These are phyloP conservation scores for Alternaria sp. DNA, from an alignment of 2,329 filamentous ascomycete species.

Conservation along the genomic window DNA sequence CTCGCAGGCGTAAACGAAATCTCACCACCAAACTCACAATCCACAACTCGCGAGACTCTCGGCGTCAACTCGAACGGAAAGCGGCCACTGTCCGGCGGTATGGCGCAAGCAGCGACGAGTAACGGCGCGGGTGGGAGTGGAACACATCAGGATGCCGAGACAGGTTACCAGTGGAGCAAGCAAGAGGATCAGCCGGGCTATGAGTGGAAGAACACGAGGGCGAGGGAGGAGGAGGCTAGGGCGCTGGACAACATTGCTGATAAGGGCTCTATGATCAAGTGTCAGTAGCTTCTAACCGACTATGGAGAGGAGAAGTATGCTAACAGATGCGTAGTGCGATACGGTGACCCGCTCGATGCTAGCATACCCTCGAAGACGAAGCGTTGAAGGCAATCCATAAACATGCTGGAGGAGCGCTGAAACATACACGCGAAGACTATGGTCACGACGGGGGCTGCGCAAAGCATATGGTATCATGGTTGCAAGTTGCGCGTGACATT, in stretches of 20 bases:
- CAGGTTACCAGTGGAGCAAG: slow-evolving; percentile 47
- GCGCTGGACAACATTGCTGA: slow-evolving; percentile 46
- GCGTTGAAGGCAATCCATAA: slow-evolving; percentile 26
- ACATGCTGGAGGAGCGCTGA: background rate
- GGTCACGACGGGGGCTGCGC: background rate
- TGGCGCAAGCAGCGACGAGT: slow-evolving; percentile 21
- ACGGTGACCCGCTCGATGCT: slow-evolving; percentile 46
- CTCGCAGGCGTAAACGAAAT: slow-evolving; percentile 52
- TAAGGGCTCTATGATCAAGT: slow-evolving; percentile 40
- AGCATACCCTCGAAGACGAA: slow-evolving; percentile 32
- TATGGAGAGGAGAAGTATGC: background rate
- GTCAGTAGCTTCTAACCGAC: slow-evolving; percentile 22
- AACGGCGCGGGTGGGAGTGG: slow-evolving; percentile 7
- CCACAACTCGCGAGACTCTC: slow-evolving; percentile 30
- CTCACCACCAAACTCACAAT: slow-evolving; percentile 62
- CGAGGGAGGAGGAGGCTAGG: slow-evolving; percentile 44
- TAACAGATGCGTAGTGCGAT: slow-evolving; percentile 34
- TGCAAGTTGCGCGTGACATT: background rate
- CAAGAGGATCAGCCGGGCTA: slow-evolving; percentile 47
- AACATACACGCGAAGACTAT: background rate
- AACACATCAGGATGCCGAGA: slow-evolving; percentile 29
- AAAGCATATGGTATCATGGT: background rate
- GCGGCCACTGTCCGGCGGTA: slow-evolving; percentile 28
- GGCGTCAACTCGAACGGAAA: slow-evolving; percentile 49
- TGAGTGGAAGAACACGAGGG: slow-evolving; percentile 47